Evolutionary conservation across 352 stramenopile genomes (phyloP), one percentile per base, ranked within the genome.

Genomic region (Phytophthora pistaciae): DNA sequence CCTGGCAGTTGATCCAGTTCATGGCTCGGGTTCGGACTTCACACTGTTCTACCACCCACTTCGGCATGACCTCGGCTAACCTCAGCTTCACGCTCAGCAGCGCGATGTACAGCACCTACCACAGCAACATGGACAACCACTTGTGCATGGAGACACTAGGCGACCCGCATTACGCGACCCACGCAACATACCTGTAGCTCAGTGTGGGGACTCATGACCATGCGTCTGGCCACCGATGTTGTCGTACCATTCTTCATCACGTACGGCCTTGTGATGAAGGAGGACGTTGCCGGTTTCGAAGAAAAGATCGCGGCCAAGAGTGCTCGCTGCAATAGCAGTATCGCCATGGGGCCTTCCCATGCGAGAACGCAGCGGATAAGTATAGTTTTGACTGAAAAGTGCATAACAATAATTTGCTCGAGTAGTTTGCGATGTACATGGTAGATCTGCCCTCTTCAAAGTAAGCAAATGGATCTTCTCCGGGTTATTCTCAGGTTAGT

Each of bases 111-210:
- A 87, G 87, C 27, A 72, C 79, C 11, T 95, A 97, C 71, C 91
- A 97, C 74, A 91, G 74, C 56, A 86, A 91, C 25, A 97, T 95
- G 78, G 90, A 97, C 77, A 93, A 75, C 46, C 78, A 95, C 56
- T 77, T 74, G 61, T 97, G 85, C 72, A 73, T 91, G 54, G 82
- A 93, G 40, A 87, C 53, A 11, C 56, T 83, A 13, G 84, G 69
- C 6, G 87, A 93, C 55, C 85, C 87, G 56, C 59, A 77, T 29
- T 94, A 85, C 68, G 67, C 60, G 25, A 79, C 79, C 9, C 81
- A 93, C 63, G 67, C 64, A 80, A 76, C 52, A 77, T 79, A 50
- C n/a, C n/a, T n/a, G n/a, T n/a, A n/a, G 60, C 83, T 10, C 70
- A 79, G 31, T n/a, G 64, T 91, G 86, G 78, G 84, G 79, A 11